Conservation (phyloP, 2,329 filamentous ascomycete species). For the Diaporthe amygdali region DNA sequence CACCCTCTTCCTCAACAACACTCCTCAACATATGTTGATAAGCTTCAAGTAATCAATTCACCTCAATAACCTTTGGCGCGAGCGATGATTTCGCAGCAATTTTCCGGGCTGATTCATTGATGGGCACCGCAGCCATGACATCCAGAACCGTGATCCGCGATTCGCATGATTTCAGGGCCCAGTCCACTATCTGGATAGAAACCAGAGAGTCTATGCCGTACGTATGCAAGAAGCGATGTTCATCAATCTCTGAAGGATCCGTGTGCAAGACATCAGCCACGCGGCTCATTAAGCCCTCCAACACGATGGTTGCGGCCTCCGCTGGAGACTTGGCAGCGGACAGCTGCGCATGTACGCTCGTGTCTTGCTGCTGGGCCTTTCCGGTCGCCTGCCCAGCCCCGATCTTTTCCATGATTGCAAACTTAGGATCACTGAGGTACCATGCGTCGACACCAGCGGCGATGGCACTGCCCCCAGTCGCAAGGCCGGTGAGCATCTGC, state of each 20-base stretch:
- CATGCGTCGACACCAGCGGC: background rate
- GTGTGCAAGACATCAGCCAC: background rate
- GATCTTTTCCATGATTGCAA: background rate
- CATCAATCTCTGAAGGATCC: background rate
- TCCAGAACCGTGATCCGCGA: background rate
- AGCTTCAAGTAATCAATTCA: background rate
- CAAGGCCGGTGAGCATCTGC: background rate
- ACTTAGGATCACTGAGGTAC: background rate
- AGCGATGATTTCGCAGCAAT: background rate
- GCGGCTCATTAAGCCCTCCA: background rate
- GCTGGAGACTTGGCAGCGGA: background rate
- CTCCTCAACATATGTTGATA: background rate
- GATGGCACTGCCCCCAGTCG: background rate
- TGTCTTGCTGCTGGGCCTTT: background rate
- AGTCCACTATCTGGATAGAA: background rate
- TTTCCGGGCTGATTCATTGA: background rate
- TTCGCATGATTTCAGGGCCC: background rate
- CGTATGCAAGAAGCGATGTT: background rate
- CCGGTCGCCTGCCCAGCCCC: background rate
- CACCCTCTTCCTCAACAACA: background rate
- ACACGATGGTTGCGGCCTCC: background rate
- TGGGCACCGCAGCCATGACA: background rate
- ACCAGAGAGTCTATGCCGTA: background rate
- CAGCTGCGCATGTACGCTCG: background rate
- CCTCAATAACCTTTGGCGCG: background rate